Conservation (phyloP, 441 rosid species). For the Manihot esculenta region DNA sequence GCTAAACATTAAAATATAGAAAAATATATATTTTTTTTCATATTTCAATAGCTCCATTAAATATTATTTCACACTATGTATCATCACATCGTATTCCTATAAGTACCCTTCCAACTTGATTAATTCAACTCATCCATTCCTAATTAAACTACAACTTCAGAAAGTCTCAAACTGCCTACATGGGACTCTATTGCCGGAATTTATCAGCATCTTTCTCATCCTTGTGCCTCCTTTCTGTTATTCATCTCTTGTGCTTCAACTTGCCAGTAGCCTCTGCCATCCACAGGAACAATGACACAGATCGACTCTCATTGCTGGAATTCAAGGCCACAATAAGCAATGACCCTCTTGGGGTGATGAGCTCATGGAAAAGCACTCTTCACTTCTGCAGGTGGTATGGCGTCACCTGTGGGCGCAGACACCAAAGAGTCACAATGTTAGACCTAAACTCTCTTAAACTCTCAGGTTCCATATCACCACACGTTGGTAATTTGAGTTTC, state of each 20-base stretch:
- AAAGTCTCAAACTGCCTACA: background rate
- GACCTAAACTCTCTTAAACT: background rate
- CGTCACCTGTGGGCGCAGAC: background rate
- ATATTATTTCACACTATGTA: too few species aligned
- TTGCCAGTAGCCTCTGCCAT: background rate
- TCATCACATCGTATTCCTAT: too few species aligned
- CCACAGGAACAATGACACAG: background rate
- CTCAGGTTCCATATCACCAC: background rate
- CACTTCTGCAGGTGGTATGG: constrained; percentile 1
- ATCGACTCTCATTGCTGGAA: too few species aligned
- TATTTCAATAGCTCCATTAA: too few species aligned
- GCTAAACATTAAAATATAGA: too few species aligned
- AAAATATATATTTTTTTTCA: too few species aligned
- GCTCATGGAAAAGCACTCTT: background rate
- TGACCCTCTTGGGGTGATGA: background rate
- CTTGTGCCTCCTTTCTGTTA: background rate
- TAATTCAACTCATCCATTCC: too few species aligned
- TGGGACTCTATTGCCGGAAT: background rate
- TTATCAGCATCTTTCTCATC: background rate
- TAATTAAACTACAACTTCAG: too few species aligned
- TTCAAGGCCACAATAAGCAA: background rate
- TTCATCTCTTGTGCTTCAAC: background rate
- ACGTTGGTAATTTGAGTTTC: background rate
- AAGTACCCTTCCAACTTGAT: too few species aligned
- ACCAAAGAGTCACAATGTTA: background rate